These are phyloP conservation scores for Coniosporium apollinis DNA, from an alignment of 495 filamentous ascomycete species.

Conservation along the genomic window DNA sequence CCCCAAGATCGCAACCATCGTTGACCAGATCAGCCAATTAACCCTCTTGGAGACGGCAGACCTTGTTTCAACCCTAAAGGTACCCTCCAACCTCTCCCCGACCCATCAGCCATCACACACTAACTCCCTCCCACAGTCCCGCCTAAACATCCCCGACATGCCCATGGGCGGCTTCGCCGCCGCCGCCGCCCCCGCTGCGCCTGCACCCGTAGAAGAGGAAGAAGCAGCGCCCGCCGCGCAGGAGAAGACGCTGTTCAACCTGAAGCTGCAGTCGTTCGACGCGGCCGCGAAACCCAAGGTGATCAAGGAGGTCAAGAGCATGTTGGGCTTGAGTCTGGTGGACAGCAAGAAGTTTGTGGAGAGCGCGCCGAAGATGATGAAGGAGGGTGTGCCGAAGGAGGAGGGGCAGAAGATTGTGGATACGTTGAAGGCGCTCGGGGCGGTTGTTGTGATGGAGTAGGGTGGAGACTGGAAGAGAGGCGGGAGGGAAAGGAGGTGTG, in stretches of 20 bases:
- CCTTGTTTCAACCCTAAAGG: conserved; percentile 84
- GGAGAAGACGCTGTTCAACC: conserved; percentile 94
- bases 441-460: conserved; percentile 81
- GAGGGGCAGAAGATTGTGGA: conserved; percentile 97
- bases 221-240: conserved; percentile 62
- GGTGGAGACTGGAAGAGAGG: conserved; percentile 4
- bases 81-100: conserved; percentile 20
- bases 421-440: conserved; percentile 81
- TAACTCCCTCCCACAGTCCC: conserved; percentile 41
- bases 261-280: conserved; percentile 84
- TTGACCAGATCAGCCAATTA: conserved; percentile 96
- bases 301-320: conserved; percentile 97
- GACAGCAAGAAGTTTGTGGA: conserved; percentile 99
- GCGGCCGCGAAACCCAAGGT: conserved; percentile 85
- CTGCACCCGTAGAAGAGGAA: conserved; percentile 60
- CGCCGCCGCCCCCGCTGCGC: conserved; percentile 44
- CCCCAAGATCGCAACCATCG: conserved; percentile 82
- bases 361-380: conserved; percentile 91
- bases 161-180: conserved; percentile 74
- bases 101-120: background rate
- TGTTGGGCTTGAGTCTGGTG: conserved; percentile 89
- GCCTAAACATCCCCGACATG: conserved; percentile 94
- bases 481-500: no score
- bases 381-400: conserved; percentile 95
- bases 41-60: conserved; percentile 94